Evolutionary conservation across 805 yeast genomes (phyloP).

Genomic region (Metschnikowia vanudenii): DNA sequence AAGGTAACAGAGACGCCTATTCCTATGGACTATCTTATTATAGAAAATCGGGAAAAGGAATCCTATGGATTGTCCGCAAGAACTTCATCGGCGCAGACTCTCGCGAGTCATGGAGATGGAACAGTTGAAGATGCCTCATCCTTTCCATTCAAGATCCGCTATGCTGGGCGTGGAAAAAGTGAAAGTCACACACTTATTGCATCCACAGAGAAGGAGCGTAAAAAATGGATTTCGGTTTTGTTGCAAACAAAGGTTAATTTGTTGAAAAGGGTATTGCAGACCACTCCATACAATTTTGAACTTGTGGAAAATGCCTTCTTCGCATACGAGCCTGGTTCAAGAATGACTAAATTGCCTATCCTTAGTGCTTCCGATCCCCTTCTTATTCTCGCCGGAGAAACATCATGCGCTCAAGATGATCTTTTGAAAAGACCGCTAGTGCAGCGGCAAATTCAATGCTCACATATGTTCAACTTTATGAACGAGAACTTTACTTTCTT

Average conservation of each 20-base stretch:
- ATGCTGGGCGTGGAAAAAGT: conserved; percentile 54
- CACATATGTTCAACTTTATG: conserved; percentile 45
- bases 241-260: conserved; percentile 45
- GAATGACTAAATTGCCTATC: conserved; percentile 51
- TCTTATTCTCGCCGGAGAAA: conserved; percentile 23
- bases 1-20: conserved; percentile 47
- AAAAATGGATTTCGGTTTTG: conserved; percentile 56
- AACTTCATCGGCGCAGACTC: not conserved
- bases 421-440: conserved; percentile 19
- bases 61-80: conserved; percentile 1
- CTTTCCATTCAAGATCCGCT: conserved; percentile 53
- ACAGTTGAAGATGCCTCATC: conserved; percentile 28
- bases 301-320: conserved; percentile 59
- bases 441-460: conserved; percentile 41
- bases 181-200: conserved; percentile 53
- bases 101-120: not conserved
- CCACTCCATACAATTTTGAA: conserved; percentile 55
- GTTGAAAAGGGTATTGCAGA: conserved; percentile 28
- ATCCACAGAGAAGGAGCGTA: conserved; percentile 48
- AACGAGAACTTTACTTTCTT: conserved; percentile 48
- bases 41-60: conserved; percentile 38
- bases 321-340: conserved; percentile 57
- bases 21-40: conserved; percentile 55
- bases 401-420: not conserved
- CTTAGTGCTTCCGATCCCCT: conserved; percentile 54